phyloP scores from a whole-genome alignment of 768 basidiomycete genomes.

The Leccinum rimulosum region DNA sequence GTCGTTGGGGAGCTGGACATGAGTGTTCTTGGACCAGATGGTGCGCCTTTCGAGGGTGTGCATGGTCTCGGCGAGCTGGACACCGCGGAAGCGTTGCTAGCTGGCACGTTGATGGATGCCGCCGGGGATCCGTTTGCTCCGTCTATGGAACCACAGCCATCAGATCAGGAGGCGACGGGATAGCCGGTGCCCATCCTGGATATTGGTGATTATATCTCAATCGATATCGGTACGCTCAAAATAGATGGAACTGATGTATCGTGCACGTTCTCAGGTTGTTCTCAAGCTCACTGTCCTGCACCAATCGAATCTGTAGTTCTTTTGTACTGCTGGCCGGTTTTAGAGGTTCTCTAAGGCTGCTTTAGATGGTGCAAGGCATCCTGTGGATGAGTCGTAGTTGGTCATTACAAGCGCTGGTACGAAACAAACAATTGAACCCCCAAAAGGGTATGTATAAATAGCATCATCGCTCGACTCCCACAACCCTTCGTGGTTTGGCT shows the following conservation, averaged over 20 bases:
- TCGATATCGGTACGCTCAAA: not conserved
- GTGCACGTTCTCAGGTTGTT: not conserved
- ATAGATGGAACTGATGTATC: constrained; percentile 3
- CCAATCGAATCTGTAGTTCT: not conserved
- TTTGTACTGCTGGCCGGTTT: not conserved
- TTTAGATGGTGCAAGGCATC: not conserved
- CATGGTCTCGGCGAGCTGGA: constrained; percentile 60
- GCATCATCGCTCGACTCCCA: not conserved
- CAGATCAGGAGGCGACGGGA: constrained; percentile 13
- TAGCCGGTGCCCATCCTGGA: not conserved
- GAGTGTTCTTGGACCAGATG: constrained; percentile 63
- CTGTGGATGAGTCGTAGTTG: not conserved
- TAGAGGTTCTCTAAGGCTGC: not conserved
- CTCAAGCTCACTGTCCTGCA: not conserved
- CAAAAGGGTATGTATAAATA: constrained; percentile 14
- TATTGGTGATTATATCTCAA: constrained; percentile 8
- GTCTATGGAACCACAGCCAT: constrained; percentile 20
- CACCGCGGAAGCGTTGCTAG: constrained; percentile 50
- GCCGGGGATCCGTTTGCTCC: constrained; percentile 57
- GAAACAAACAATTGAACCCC: constrained; percentile 19
- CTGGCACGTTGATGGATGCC: constrained; percentile 58
- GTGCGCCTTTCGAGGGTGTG: constrained; percentile 49
- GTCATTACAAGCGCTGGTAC: not conserved
- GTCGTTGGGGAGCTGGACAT: constrained; percentile 58
- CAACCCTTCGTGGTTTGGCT: constrained; percentile 1